These are phyloP conservation scores for Lipomyces anomalus DNA, from an alignment of 805 yeast genomes.

Conservation along the genomic window DNA sequence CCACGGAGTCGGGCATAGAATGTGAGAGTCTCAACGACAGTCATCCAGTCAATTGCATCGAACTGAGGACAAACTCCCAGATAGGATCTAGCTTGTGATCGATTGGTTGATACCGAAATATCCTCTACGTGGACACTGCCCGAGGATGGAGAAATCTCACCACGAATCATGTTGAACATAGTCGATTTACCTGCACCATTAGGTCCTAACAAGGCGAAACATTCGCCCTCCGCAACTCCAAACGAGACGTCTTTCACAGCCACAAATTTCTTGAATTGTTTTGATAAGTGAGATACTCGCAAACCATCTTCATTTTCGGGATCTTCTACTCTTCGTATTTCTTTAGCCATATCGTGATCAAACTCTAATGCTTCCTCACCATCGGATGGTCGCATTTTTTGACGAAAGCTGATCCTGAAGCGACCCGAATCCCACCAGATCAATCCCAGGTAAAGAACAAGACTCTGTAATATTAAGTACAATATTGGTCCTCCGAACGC, in stretches of 20 bases:
- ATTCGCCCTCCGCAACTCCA: slow-evolving; percentile 32
- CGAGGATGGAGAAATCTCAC: slow-evolving; percentile 30
- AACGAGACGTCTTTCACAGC: slow-evolving; percentile 36
- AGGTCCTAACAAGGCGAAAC: slow-evolving; percentile 36
- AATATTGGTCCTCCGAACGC: slow-evolving; percentile 36
- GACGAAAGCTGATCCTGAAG: slow-evolving; percentile 21
- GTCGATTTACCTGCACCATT: slow-evolving; percentile 38
- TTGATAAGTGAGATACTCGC: slow-evolving; percentile 30
- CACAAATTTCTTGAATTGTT: slow-evolving; percentile 25
- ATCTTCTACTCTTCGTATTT: slow-evolving; percentile 27
- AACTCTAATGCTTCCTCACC: slow-evolving; percentile 17
- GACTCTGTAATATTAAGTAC: slow-evolving; percentile 30
- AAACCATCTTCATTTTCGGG: slow-evolving; percentile 28
- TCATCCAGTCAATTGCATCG: slow-evolving; percentile 37
- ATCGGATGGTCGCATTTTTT: slow-evolving; percentile 9
- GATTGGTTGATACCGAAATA: slow-evolving; percentile 26
- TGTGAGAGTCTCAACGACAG: slow-evolving; percentile 31
- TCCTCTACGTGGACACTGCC: slow-evolving; percentile 33
- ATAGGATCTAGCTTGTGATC: slow-evolving; percentile 30
- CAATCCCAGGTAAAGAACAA: slow-evolving; percentile 25
- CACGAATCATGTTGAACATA: slow-evolving; percentile 36
- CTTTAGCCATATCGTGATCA: slow-evolving; percentile 27
- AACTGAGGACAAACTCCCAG: slow-evolving; percentile 39
- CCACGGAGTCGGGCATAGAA: slow-evolving; percentile 35
- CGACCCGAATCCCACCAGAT: slow-evolving; percentile 36